Evolutionary conservation across 2,329 filamentous ascomycete species (phyloP), one percentile per base, ranked within the genome.

Genomic region (Alternaria rosae): DNA sequence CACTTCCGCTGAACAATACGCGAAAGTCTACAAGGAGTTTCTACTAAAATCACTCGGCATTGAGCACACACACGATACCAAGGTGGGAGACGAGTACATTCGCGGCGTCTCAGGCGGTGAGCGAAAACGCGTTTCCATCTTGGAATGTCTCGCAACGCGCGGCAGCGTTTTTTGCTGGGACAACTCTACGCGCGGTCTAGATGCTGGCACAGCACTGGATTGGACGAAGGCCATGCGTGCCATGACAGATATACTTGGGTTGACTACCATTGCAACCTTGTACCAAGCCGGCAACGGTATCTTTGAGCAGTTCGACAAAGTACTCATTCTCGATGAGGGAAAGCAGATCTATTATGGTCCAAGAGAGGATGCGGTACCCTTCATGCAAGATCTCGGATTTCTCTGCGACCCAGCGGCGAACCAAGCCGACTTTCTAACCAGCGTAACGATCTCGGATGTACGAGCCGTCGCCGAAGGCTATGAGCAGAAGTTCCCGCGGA

Each of bases 281-380:
- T 89, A 89, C 66, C 82, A 84, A 61, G 80, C 82, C 11, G 75
- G 75, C 32, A 79, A 84, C 47, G 77, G 76, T 2, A 81, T 88
- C 35, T 89, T 87, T 69, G 84, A 89, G 56, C 61, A 69, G 6
- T 94, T 94, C 69, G 90, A 94, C 79, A 93, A 93, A 72, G 87
- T 87, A 0, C 83, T 89, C 0, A 87, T 94, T 0, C 80, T 94
- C 0, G 92, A 93, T 69, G 89, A 93, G 70, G 92, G 92, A 3
- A 85, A 89, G 0, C 86, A 93, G 72, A 92, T 93, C 63, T 94
- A 87, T 79, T 93, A 88, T 65, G 91, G 91, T 0, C 85, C 86
- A 0, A 85, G 85, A 0, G 72, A 70, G 4, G 75, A 82, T 3
- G 91, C 91, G 2, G 87, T 84, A 66, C 77, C 78, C 0, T 93